phyloP scores from a whole-genome alignment of 352 stramenopile species.

The Globisporangium camurandrum region DNA sequence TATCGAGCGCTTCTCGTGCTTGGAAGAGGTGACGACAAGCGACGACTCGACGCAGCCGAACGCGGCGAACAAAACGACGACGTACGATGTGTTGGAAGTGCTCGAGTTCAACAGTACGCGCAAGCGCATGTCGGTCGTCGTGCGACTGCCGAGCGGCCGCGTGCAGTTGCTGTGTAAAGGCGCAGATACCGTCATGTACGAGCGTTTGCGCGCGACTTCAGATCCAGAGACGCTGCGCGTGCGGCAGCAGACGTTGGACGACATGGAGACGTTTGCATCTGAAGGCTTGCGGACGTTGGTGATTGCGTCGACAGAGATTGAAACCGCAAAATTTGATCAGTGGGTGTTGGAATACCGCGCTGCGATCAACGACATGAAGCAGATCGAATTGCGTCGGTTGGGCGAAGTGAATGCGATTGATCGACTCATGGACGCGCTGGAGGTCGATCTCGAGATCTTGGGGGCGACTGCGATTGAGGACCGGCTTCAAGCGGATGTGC shows the following conservation, averaged over 20 bases:
- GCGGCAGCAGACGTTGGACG: slow-evolving; percentile 60
- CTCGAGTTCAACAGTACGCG: slow-evolving; percentile 93
- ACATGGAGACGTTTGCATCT: slow-evolving; percentile 86
- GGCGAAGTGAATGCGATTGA: slow-evolving; percentile 79
- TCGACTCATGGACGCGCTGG: slow-evolving; percentile 78
- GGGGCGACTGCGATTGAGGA: slow-evolving; percentile 94
- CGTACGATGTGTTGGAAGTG: slow-evolving; percentile 88
- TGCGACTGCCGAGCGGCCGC: slow-evolving; percentile 38
- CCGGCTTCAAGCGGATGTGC: slow-evolving; percentile 87
- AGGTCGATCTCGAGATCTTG: slow-evolving; percentile 81
- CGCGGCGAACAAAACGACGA: slow-evolving; percentile 19
- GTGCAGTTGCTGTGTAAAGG: slow-evolving; percentile 84
- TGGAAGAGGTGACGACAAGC: slow-evolving; percentile 13
- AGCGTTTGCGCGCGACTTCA: slow-evolving; percentile 47
- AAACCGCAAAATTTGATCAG: slow-evolving; percentile 43
- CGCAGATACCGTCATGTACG: slow-evolving; percentile 88
- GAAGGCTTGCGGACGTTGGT: slow-evolving; percentile 89
- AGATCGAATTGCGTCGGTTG: slow-evolving; percentile 71
- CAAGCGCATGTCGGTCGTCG: slow-evolving; percentile 94
- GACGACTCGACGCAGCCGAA: slow-evolving; percentile 23
- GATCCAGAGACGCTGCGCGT: slow-evolving; percentile 39
- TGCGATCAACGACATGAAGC: slow-evolving; percentile 80
- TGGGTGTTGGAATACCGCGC: slow-evolving; percentile 67
- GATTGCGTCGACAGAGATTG: slow-evolving; percentile 63
- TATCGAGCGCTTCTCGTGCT: slow-evolving; percentile 62